phyloP scores from a whole-genome alignment of 768 basidiomycete genomes.

The Sporobolomyces roseus region DNA sequence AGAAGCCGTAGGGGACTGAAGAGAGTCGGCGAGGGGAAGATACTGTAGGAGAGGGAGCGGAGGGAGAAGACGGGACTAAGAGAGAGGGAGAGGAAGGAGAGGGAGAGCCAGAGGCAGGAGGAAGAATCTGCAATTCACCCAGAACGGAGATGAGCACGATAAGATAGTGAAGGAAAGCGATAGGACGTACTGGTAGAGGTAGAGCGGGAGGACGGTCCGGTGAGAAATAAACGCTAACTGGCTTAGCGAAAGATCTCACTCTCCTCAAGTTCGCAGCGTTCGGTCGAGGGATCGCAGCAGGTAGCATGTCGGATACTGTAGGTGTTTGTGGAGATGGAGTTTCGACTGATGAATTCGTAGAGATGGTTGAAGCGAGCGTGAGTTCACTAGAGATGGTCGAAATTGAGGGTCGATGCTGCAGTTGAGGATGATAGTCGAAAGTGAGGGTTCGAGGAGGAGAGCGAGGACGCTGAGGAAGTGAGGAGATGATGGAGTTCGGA shows the following conservation, averaged over 20 bases:
- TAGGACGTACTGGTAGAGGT: constrained; percentile 15
- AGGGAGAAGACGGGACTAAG: background rate
- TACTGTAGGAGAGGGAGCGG: background rate
- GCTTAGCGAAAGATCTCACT: constrained; percentile 7
- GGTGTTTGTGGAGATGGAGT: background rate
- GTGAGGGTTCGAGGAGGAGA: background rate
- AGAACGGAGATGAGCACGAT: background rate
- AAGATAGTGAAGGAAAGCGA: background rate
- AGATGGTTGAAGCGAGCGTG: constrained; percentile 1
- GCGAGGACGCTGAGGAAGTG: background rate
- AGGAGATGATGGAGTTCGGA: no score
- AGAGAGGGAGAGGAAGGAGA: background rate
- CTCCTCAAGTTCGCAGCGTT: constrained; percentile 1
- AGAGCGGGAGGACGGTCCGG: constrained; percentile 14
- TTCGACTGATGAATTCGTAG: background rate
- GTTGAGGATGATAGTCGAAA: background rate
- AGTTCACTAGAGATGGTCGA: constrained; percentile 5
- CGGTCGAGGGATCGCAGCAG: background rate
- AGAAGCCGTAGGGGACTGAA: constrained; percentile 2
- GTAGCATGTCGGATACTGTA: background rate
- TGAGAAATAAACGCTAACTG: constrained; percentile 14
- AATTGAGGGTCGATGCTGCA: background rate
- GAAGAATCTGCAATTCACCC: background rate
- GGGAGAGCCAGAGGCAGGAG: background rate
- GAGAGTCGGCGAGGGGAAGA: background rate